Evolutionary conservation across 331 rosid genomes (phyloP), one percentile per base, ranked within the genome.

Genomic region (Rhamnella rubrinervis): DNA sequence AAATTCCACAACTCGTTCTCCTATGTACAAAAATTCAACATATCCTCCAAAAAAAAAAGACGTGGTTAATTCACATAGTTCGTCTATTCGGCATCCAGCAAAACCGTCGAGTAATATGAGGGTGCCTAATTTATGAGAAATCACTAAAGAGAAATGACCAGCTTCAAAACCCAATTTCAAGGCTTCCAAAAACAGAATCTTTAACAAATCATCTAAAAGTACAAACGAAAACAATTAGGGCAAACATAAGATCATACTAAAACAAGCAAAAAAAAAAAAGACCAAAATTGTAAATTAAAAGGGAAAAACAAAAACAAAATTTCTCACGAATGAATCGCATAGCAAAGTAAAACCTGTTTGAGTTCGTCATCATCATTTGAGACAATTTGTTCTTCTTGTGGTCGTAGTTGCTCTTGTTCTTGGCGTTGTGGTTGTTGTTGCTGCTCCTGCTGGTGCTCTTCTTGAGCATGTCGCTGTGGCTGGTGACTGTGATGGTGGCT

Each of bases 361-460:
- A 75, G 41, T 58, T 82, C 79, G 25, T 78, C 91, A 28, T 81
- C 89, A 25, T 72, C 70, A 72, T 70, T 79, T 63, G 75, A 28
- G 73, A 72, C 78, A 44, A 64, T 63, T 23, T 53, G 66, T 10
- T 56, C 73, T 31, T 72, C 74, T 35, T 62, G 71, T 31, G 60
- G 65, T 16, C 50, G 57, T 40, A 17, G 41, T 37, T 23, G 57
- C 41, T 35, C 50, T 31, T 73, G 62, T 39, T 44, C 49, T 44
- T 44, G 49, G 49, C 3, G 64, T 10, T 60, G 39, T 44, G 11
- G 83, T 18, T 40, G 59, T 55, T 74, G 66, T 0, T 5, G 70
- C 16, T 59, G 67, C 19, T 37, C 72, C 55, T 31, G 35, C 35
- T 31, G 35, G 35, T 31, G 35, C 35, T 31, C 5, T 31, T 31